A percentile compares a stretch with the other conserved stretches of the same genome.
Conservation (phyloP, 306 rosid genomes). For the Acacia confusa region DNA sequence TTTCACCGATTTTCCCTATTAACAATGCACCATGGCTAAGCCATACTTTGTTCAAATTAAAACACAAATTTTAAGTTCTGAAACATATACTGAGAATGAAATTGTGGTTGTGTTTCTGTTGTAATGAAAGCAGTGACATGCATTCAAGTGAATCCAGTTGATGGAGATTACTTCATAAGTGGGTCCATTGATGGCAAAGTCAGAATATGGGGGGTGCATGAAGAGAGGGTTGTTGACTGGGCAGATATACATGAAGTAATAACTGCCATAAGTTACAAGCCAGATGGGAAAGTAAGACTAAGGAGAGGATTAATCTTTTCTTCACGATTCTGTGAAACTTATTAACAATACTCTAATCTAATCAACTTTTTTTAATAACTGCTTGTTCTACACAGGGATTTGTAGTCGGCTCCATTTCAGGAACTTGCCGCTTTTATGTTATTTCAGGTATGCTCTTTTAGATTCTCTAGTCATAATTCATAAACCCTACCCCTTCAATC, state of each 20-base stretch:
- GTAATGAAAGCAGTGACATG: slow-evolving; percentile 72
- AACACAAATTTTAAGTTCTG: neutral
- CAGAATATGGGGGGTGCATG: slow-evolving; percentile 75
- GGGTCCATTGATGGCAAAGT: slow-evolving; percentile 94
- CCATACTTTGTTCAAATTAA: no score
- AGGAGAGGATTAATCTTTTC: slow-evolving; percentile 3
- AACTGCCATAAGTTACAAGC: slow-evolving; percentile 76
- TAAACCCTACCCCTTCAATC: neutral
- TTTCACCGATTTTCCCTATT: no score
- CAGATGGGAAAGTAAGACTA: slow-evolving; percentile 72
- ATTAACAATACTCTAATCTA: slow-evolving; percentile 17
- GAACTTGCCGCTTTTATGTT: slow-evolving; percentile 68
- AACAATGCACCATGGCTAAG: no score
- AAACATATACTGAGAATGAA: neutral
- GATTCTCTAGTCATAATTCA: neutral
- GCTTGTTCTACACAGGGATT: slow-evolving; percentile 62
- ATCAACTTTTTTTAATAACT: slow-evolving; percentile 13
- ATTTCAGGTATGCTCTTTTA: slow-evolving; percentile 60
- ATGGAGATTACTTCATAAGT: slow-evolving; percentile 74
- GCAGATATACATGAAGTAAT: slow-evolving; percentile 69
- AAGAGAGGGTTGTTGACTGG: slow-evolving; percentile 91
- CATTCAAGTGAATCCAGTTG: slow-evolving; percentile 80
- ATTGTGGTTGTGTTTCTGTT: slow-evolving; percentile 10
- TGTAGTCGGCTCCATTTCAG: slow-evolving; percentile 69
- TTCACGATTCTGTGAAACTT: neutral